A percentile compares a stretch with the other conserved stretches of the same genome.
phyloP scores from a whole-genome alignment of 305 asterid species.

The Fraxinus latifolia region DNA sequence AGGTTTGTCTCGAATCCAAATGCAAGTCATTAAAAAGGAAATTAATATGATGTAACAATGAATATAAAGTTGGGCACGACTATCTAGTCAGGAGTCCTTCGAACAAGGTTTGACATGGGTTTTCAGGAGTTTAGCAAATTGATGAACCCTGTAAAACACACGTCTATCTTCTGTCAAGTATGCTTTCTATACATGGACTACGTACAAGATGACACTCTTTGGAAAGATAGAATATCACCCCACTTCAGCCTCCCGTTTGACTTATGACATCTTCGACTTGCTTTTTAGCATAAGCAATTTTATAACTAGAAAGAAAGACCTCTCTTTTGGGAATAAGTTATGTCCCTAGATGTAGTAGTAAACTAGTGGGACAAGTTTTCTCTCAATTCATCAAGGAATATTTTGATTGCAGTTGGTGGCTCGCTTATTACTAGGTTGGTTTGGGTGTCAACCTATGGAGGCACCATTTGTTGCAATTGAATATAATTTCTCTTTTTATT shows the following conservation, averaged over 20 bases:
- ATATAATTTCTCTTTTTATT: slow-evolving; percentile 1
- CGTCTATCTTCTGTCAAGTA: neutral
- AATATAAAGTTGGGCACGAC: neutral
- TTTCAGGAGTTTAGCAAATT: neutral
- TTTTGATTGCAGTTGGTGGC: neutral
- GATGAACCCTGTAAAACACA: neutral
- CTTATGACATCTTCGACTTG: neutral
- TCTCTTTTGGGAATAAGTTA: neutral
- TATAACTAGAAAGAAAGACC: neutral
- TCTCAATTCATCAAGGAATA: neutral
- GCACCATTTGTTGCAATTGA: slow-evolving; percentile 17
- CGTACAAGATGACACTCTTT: neutral
- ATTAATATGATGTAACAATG: neutral
- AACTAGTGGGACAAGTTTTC: neutral
- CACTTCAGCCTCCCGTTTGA: neutral
- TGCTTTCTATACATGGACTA: neutral
- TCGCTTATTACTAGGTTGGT: neutral
- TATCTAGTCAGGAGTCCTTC: neutral
- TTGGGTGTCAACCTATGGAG: slow-evolving; percentile 13
- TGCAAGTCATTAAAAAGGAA: too few relatives aligned
- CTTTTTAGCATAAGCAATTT: neutral
- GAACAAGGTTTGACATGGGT: neutral
- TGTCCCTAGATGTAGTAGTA: neutral
- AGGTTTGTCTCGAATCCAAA: too few relatives aligned
- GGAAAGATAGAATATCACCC: neutral